Base-by-base conservation (phyloP, 371 early-diverging fungal species). In the Lichtheimia ornata region DNA sequence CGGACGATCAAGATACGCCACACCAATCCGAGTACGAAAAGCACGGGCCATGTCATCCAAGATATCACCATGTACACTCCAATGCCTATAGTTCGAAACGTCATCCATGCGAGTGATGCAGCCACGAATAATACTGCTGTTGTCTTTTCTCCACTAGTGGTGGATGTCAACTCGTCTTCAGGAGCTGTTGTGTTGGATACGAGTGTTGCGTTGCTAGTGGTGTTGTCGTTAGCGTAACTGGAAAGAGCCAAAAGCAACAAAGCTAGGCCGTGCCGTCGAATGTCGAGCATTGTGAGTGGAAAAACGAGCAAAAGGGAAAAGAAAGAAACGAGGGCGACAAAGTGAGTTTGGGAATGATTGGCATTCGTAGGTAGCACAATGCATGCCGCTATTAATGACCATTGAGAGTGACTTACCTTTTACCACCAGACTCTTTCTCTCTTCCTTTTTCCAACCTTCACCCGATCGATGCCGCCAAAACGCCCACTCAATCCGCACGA, bases 401-500 rank as follows among this genome's bases (percentile, higher is more conserved):
- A 35, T 11, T 35, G 22, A 22, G 28, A 35, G 35, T 35, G 35
- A 35, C 35, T 35, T 35, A 35, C 35, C 35, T 35, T 35, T 35
- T 35, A 35, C 9, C 2, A 52, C 5, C 14, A 25, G 9, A 51
- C 15, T 43, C 44, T 14, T 43, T 4, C 53, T 12, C 54, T 54
- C 43, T 45, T 56, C 20, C 40, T 12, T 41, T 20, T 20, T 52
- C n/a, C 15, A 17, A 15, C 41, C 35, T 41, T 55, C 2, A 13
- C 2, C 24, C 17, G 12, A 28, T 17, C 30, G 15, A 58, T 58
- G 59, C 59, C 59, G 20, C 59, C 59, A 1, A 58, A 58, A 50
- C 28, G 51, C 13, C 59, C 59, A 50, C 27, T 58, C 17, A 50
- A 58, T 50, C 59, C 50, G 41, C 30, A 27, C 13, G 59, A 58